Base-by-base conservation (phyloP, 1,284 basidiomycete species). In the Cronartium quercuum region DNA sequence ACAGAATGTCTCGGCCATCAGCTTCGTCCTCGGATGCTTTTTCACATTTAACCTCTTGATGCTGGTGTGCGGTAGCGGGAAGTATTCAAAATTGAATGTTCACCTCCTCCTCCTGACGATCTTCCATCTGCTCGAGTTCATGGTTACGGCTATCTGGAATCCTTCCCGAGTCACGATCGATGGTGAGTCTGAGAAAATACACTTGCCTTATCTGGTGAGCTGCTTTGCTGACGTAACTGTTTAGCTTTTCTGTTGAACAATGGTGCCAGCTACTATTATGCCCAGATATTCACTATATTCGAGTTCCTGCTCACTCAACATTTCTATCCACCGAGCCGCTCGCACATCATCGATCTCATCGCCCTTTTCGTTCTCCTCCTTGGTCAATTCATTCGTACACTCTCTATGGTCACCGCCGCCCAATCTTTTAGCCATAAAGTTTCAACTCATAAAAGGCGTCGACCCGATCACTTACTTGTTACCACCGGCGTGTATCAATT, bases 221-320 rank as follows among this genome's bases (percentile, higher is more conserved):
- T 57, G 3, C 24, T 13, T 34, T 7, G 7, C 61, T 9, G 34
- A 24, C 34, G n/a, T 21, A 13, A 41, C 66, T 57, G 4, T 15
- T 47, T 38, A 74, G 71, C 71, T 5, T 74, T 74, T 29, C 29
- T 74, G 10, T 42, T 74, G 18, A 74, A 74, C n/a, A 74, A 74
- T 37, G 71, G 71, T 2, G 13, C 41, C 12, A 60, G 55, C 3
- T 74, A 74, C 42, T 66, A 58, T 47, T 61, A 44, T 37, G 63
- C 71, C 6, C 71, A 74, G 38, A 2, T 62, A 2, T 60, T 66
- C 13, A 12, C 42, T 35, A 12, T 61, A 6, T 4, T 34, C 7
- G 71, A 74, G 40, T 61, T 66, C 34, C 0, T 74, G 1, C 0
- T 74, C 29, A 41, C 35, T 6, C 34, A 42, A 60, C 42, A 6